phyloP scores from a whole-genome alignment of 2,329 filamentous ascomycete species.

The Diplodia corticola region DNA sequence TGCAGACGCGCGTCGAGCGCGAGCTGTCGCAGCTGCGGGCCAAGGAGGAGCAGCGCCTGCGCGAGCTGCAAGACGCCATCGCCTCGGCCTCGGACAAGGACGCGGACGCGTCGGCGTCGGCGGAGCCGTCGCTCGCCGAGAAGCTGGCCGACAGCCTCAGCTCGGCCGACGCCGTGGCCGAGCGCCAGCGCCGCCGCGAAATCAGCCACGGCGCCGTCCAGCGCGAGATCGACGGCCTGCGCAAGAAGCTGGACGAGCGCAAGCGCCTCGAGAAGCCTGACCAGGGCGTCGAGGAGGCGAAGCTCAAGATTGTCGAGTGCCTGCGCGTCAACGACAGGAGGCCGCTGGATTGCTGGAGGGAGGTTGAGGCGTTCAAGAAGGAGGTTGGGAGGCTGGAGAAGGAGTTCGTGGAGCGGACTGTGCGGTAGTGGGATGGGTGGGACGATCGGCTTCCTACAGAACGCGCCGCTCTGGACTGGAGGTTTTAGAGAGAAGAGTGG shows the following conservation, averaged over 20 bases:
- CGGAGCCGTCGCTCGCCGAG: constrained; percentile 34
- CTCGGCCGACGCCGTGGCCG: constrained; percentile 38
- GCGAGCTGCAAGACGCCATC: constrained; percentile 66
- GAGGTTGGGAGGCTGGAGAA: constrained; percentile 86
- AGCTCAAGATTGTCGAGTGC: constrained; percentile 75
- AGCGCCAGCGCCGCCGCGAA: constrained; percentile 47
- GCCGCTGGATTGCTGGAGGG: constrained; percentile 90
- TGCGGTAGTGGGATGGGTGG: constrained; percentile 42
- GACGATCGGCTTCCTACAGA: background rate
- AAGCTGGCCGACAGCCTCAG: constrained; percentile 40
- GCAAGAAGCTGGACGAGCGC: constrained; percentile 50
- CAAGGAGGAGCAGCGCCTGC: constrained; percentile 68
- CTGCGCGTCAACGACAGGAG: constrained; percentile 80
- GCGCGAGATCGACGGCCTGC: constrained; percentile 59
- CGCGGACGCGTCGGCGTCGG: constrained; percentile 25
- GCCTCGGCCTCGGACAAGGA: constrained; percentile 46
- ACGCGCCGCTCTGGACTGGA: background rate
- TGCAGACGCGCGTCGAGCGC: constrained; percentile 81
- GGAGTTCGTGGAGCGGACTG: constrained; percentile 82
- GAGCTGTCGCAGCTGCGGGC: constrained; percentile 80
- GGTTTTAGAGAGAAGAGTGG: background rate
- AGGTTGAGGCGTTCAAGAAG: constrained; percentile 86
- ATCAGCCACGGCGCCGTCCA: constrained; percentile 55
- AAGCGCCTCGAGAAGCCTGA: constrained; percentile 66
- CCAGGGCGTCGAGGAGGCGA: constrained; percentile 70